Evolutionary conservation across 2,329 filamentous ascomycete genomes (phyloP).

Genomic region (Neonectria faginata): DNA sequence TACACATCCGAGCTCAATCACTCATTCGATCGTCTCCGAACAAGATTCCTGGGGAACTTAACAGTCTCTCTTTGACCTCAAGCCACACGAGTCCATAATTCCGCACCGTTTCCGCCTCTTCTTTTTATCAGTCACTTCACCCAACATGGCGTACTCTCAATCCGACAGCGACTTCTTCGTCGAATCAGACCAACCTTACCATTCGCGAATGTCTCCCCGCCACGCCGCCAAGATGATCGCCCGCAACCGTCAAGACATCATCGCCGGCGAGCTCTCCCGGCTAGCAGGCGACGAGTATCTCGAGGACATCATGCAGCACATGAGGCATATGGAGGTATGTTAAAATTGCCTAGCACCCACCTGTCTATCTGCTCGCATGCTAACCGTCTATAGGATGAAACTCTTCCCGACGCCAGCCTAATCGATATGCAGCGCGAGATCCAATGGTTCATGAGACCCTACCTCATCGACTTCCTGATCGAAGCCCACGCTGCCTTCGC

Average conservation of each 20-base stretch:
- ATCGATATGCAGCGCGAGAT: constrained; percentile 99
- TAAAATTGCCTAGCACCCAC: neutral
- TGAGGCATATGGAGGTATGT: constrained; percentile 91
- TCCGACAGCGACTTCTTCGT: constrained; percentile 65
- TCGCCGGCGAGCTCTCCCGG: constrained; percentile 89
- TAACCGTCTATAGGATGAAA: constrained; percentile 71
- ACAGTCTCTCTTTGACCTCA: constrained; percentile 58
- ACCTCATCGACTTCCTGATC: constrained; percentile 96
- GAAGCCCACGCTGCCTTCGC: constrained; percentile 97
- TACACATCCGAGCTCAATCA: constrained; percentile 39
- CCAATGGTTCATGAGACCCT: constrained; percentile 99
- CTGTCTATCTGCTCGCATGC: constrained; percentile 21
- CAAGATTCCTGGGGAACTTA: constrained; percentile 66
- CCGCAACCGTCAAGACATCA: constrained; percentile 85
- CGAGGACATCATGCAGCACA: constrained; percentile 93
- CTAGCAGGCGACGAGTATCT: constrained; percentile 90
- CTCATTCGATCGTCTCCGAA: constrained; percentile 58
- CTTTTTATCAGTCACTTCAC: constrained; percentile 33
- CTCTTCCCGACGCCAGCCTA: constrained; percentile 93
- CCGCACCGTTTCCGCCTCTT: constrained; percentile 32
- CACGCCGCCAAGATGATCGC: constrained; percentile 83
- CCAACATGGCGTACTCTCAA: constrained; percentile 61
- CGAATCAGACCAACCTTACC: constrained; percentile 64
- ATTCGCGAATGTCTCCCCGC: constrained; percentile 73
- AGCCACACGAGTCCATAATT: constrained; percentile 42